Percentiles rank a stretch among this genome's conserved stretches.
phyloP scores from a whole-genome alignment of 768 basidiomycete species.

The Leccinum uliginosum region DNA sequence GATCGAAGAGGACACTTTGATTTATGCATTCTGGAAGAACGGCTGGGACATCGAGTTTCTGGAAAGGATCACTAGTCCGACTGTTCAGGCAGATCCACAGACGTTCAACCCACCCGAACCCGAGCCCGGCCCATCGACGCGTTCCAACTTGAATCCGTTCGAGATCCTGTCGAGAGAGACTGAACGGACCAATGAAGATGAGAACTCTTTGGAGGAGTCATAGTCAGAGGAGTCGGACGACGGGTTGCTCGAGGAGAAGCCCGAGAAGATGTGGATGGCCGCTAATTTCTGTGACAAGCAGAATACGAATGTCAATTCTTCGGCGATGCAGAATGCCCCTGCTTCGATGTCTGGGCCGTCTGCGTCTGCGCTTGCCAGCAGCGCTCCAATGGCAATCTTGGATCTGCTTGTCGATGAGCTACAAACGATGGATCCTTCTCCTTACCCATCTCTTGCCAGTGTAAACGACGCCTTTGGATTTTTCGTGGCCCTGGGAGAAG shows the following conservation, averaged over 20 bases:
- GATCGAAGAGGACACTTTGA: conserved; percentile 22
- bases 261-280: conserved; percentile 32
- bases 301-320: neutral
- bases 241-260: neutral
- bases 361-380: neutral
- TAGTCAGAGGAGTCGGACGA: conserved; percentile 10
- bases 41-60: conserved; percentile 48
- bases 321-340: neutral
- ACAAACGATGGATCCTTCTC: neutral
- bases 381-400: neutral
- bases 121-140: conserved; percentile 1
- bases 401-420: neutral
- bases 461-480: conserved; percentile 29
- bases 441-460: conserved; percentile 14
- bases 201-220: neutral
- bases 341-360: neutral
- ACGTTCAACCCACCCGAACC: neutral
- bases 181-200: neutral
- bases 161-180: conserved; percentile 5
- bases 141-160: conserved; percentile 20
- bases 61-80: conserved; percentile 4
- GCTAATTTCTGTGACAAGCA: neutral
- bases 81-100: no score
- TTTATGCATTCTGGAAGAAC: conserved; percentile 50
- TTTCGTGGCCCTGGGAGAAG: conserved; percentile 36